Conservation (phyloP, 208 protist species). For the Leishmania braziliensis region DNA sequence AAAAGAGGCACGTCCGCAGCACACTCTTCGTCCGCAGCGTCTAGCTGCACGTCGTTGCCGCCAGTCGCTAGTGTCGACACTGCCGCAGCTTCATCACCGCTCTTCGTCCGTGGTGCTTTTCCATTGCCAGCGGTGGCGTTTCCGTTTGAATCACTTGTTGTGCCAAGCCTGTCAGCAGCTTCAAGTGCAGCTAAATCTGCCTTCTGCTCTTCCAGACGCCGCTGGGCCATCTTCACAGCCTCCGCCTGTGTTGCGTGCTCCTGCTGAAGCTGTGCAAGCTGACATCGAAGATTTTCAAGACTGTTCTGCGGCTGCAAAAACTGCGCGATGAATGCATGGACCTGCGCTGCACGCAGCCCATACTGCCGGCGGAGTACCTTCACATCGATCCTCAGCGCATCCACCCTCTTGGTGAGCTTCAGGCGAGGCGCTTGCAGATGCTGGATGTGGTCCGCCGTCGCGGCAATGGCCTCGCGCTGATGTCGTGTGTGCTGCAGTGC, state of each 20-base stretch:
- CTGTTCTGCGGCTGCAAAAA: slow-evolving; percentile 17
- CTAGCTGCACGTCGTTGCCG: not conserved
- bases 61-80: not conserved
- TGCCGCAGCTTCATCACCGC: not conserved
- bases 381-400: slow-evolving; percentile 14
- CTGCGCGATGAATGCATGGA: slow-evolving; percentile 26
- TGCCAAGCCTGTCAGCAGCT: not conserved
- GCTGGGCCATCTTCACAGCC: not conserved
- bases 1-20: not conserved
- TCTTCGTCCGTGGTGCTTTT: too few relatives aligned
- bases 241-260: not conserved
- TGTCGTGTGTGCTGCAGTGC: slow-evolving; percentile 20
- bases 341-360: slow-evolving; percentile 14
- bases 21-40: not conserved
- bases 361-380: slow-evolving; percentile 25
- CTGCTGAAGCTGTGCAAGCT: slow-evolving; percentile 6
- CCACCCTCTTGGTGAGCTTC: slow-evolving; percentile 8
- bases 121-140: not conserved
- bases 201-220: slow-evolving; percentile 3
- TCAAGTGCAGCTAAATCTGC: not conserved
- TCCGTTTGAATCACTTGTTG: not conserved
- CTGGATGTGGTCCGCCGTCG: slow-evolving; percentile 25
- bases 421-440: slow-evolving; percentile 29
- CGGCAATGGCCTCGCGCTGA: slow-evolving; percentile 22
- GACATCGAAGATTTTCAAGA: slow-evolving; percentile 12